Percentiles rank a stretch among this genome's conserved stretches.
Evolutionary conservation across 257 asterid species (phyloP).

Genomic region (Solanum chilense): DNA sequence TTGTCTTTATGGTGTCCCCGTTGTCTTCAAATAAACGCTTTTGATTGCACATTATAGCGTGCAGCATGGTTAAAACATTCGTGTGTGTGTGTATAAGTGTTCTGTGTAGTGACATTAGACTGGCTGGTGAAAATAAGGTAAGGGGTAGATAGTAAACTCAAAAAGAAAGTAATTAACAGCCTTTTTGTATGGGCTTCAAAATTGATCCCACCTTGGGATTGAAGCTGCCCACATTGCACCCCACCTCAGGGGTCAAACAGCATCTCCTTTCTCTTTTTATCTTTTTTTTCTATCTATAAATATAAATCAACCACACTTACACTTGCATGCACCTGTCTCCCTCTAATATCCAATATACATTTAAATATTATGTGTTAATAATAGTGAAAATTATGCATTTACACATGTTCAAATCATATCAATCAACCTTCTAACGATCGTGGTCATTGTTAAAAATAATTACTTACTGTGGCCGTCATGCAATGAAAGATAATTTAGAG

Average conservation of each 20-base stretch:
- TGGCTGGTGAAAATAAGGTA: not conserved
- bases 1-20: too few species aligned
- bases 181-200: slow-evolving; percentile 5
- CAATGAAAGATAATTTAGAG: not conserved
- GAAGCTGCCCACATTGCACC: slow-evolving; percentile 10
- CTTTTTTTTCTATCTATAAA: not conserved
- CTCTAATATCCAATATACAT: not conserved
- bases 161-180: not conserved
- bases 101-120: not conserved
- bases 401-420: not conserved
- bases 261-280: slow-evolving; percentile 22
- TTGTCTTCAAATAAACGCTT: not conserved
- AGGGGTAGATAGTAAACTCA: not conserved
- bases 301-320: slow-evolving; percentile 1
- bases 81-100: not conserved
- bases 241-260: slow-evolving; percentile 36
- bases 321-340: not conserved
- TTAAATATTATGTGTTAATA: not conserved
- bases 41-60: not conserved
- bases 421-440: not conserved
- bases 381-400: not conserved
- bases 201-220: slow-evolving; percentile 44
- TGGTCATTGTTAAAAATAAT: not conserved
- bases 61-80: not conserved
- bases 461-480: not conserved